A percentile compares a stretch with the other conserved stretches of the same genome.
These are phyloP conservation scores for Cenchrus americanus DNA, from an alignment of 176 grass and related monocot genomes.

Conservation along the genomic window DNA sequence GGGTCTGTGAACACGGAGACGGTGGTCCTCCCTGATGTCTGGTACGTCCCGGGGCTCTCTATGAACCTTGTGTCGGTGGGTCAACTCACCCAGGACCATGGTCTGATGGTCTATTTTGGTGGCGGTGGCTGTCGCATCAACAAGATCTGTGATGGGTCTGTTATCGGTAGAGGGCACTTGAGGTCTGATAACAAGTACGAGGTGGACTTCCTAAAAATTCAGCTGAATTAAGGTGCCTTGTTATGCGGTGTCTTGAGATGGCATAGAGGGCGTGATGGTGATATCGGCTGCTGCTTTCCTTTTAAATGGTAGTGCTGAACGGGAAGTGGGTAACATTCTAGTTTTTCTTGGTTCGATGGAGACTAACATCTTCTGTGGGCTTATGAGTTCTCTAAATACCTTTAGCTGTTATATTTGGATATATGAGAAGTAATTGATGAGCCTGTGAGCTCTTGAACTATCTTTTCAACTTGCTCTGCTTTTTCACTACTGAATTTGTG, in stretches of 20 bases:
- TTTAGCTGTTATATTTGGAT: no score
- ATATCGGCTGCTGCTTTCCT: neutral
- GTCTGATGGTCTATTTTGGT: neutral
- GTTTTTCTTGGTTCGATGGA: neutral
- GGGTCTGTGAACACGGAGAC: neutral
- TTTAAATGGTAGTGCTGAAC: neutral
- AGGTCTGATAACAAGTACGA: neutral
- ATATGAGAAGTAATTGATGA: neutral
- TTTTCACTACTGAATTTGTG: neutral
- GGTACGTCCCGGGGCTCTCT: neutral
- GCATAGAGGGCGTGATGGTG: neutral
- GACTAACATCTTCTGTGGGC: neutral
- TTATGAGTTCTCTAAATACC: neutral
- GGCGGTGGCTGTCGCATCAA: neutral
- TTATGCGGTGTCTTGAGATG: neutral
- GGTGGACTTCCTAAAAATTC: neutral
- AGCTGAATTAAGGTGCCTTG: neutral
- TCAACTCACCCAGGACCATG: neutral
- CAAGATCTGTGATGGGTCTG: neutral
- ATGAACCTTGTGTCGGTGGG: neutral
- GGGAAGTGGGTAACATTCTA: neutral
- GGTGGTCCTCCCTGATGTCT: no score
- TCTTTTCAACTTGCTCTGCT: neutral
- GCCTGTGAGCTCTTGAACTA: neutral
- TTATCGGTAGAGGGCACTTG: neutral